phyloP scores from a whole-genome alignment of 2,329 filamentous ascomycete species.

The Phaeosphaeriaceae sp. region DNA sequence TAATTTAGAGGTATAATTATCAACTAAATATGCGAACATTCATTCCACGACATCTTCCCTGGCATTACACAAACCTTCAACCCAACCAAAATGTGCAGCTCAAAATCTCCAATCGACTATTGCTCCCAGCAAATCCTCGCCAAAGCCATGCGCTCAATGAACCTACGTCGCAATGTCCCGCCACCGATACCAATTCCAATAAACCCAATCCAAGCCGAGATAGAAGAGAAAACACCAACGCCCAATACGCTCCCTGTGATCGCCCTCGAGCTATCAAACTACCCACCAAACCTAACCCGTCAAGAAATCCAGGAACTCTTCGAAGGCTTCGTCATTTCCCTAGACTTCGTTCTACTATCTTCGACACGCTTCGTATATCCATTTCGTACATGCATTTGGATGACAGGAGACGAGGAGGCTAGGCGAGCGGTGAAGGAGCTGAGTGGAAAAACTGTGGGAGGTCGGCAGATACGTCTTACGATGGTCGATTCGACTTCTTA shows the following conservation, averaged over 20 bases:
- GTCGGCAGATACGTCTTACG: too few relatives aligned
- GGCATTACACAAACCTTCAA: too few relatives aligned
- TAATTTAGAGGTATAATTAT: too few relatives aligned
- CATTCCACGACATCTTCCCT: too few relatives aligned
- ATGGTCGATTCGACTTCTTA: too few relatives aligned
- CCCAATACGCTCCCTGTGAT: constrained; percentile 1
- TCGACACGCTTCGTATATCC: constrained; percentile 13
- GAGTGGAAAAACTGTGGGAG: too few relatives aligned
- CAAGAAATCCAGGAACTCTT: constrained; percentile 13
- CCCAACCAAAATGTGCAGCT: not conserved
- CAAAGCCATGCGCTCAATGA: constrained; percentile 7
- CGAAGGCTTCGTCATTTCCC: constrained; percentile 11
- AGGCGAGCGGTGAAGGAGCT: too few relatives aligned
- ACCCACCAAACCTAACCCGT: constrained; percentile 11
- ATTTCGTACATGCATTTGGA: constrained; percentile 10
- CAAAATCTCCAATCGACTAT: not conserved
- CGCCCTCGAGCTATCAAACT: constrained; percentile 18
- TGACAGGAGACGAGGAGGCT: constrained; percentile 6
- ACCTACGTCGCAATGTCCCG: constrained; percentile 3
- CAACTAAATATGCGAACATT: too few relatives aligned
- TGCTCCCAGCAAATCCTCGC: constrained; percentile 4
- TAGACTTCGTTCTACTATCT: constrained; percentile 11
- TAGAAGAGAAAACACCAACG: not conserved
- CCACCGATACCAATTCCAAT: constrained; percentile 1
- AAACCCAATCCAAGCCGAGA: not conserved